Evolutionary conservation across 805 yeast species (phyloP).

Genomic region (Vanderwaltozyma yarrowii): DNA sequence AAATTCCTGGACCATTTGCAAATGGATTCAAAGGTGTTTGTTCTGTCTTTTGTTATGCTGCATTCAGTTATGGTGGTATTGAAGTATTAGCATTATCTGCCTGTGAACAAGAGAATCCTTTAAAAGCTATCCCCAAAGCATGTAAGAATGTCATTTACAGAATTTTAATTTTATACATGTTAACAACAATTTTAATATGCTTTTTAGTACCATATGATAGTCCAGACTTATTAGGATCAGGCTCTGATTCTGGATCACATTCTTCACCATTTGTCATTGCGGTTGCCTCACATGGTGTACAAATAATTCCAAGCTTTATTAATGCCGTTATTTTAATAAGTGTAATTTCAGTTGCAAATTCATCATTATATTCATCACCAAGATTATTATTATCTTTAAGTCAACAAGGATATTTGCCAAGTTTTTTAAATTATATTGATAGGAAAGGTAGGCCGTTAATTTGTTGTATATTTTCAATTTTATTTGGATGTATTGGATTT

Average conservation of each 20-base stretch:
- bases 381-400: conserved; percentile 46
- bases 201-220: conserved; percentile 64
- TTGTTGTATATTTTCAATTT: conserved; percentile 34
- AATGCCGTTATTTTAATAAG: conserved; percentile 52
- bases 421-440: conserved; percentile 37
- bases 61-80: conserved; percentile 62
- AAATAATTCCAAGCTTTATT: conserved; percentile 37
- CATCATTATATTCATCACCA: conserved; percentile 50
- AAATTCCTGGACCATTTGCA: conserved; percentile 44
- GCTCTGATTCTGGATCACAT: conserved; percentile 36
- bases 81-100: conserved; percentile 62
- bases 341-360: conserved; percentile 51
- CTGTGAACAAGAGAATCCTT: conserved; percentile 45
- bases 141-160: conserved; percentile 48
- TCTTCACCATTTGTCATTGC: conserved; percentile 45
- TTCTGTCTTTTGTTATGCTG: conserved; percentile 58
- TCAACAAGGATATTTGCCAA: conserved; percentile 43
- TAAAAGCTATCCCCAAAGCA: conserved; percentile 52
- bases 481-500: conserved; percentile 49
- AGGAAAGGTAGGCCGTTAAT: conserved; percentile 45
- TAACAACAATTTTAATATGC: conserved; percentile 46
- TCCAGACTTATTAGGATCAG: conserved; percentile 34
- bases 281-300: conserved; percentile 35
- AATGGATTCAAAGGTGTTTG: conserved; percentile 52
- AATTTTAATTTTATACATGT: conserved; percentile 47